These are phyloP conservation scores for Rubia tinctorum DNA, from an alignment of 305 asterid species.

Conservation along the genomic window DNA sequence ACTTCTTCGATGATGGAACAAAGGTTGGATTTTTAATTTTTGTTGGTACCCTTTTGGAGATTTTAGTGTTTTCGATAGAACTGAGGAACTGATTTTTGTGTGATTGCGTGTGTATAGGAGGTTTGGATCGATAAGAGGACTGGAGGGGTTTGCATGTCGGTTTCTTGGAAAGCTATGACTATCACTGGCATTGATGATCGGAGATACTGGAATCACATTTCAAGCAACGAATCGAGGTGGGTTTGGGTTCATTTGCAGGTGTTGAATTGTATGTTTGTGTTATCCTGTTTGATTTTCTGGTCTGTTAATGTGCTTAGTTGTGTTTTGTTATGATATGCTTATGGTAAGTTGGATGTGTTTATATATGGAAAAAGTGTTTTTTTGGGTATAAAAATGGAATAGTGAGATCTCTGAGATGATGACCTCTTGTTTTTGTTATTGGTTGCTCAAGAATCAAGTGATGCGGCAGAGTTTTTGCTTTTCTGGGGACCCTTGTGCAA, in stretches of 20 bases:
- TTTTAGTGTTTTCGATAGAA: background rate
- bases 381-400: background rate
- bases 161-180: constrained; percentile 67
- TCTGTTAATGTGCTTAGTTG: background rate
- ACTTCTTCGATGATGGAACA: constrained; percentile 38
- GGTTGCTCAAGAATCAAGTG: background rate
- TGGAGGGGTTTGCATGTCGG: constrained; percentile 67
- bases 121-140: constrained; percentile 74
- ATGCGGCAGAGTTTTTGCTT: constrained; percentile 1
- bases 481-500: constrained; percentile 1
- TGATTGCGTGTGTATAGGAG: constrained; percentile 34
- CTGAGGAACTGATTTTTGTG: background rate
- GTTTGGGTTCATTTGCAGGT: constrained; percentile 7
- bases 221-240: constrained; percentile 70
- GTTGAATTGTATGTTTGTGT: background rate
- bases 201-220: constrained; percentile 79
- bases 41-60: background rate
- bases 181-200: constrained; percentile 92
- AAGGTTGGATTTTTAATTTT: constrained; percentile 38
- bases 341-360: too few relatives aligned
- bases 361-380: background rate
- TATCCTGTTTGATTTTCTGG: background rate
- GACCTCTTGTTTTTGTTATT: background rate
- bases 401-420: background rate
- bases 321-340: background rate